phyloP scores from a whole-genome alignment of 768 basidiomycete species.

The Lactifluus echinatus region DNA sequence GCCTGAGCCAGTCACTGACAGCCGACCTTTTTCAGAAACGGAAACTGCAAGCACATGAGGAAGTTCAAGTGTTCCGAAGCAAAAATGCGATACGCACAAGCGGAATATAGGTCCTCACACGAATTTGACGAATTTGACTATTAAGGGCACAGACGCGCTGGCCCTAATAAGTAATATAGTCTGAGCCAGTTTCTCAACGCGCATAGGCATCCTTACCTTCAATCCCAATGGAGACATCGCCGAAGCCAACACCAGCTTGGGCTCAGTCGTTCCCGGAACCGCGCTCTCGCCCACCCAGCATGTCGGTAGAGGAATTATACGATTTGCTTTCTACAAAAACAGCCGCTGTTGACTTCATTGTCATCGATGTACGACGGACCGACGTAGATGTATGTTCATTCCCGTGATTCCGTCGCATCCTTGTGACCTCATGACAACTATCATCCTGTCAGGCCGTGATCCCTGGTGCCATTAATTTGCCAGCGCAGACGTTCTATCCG shows the following conservation, averaged over 20 bases:
- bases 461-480: conserved; percentile 34
- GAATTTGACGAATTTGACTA: not conserved
- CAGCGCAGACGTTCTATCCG: conserved; percentile 36
- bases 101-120: not conserved
- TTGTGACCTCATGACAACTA: not conserved
- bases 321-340: conserved; percentile 22
- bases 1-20: no score
- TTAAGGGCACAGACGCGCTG: no score
- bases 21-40: not conserved
- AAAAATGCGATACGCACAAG: not conserved
- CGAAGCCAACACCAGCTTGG: conserved; percentile 19
- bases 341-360: conserved; percentile 24
- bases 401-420: not conserved
- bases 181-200: no score
- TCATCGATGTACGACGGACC: conserved; percentile 32
- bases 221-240: not conserved
- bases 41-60: not conserved
- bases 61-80: not conserved
- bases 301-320: conserved; percentile 22
- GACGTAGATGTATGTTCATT: conserved; percentile 31
- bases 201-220: not conserved
- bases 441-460: conserved; percentile 22
- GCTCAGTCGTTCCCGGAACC: conserved; percentile 19
- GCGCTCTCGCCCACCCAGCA: conserved; percentile 16
- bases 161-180: not conserved